Base-by-base conservation (phyloP, 768 basidiomycete species). In the Artomyces pyxidatus region DNA sequence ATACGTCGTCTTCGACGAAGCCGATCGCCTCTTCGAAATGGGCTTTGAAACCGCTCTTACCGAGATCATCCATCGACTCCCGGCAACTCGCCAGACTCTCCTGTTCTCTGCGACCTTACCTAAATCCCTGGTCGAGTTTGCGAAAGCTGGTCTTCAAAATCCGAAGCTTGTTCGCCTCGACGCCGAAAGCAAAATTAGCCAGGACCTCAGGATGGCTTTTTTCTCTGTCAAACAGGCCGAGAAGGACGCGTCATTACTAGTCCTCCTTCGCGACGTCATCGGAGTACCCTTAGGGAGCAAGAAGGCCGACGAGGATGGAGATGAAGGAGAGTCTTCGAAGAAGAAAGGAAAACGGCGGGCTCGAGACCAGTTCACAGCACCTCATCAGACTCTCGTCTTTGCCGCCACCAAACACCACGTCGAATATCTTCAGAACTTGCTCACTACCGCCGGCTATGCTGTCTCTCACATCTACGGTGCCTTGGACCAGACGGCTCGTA, bases 371-470 rank as follows among this genome's bases (percentile, higher is more conserved):
- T 61, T 68, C 35, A 79, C 78, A 6, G 81, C 81, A 2, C 81
- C 89, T 21, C 85, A 93, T 63, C 96, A 99, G 66, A 93, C 93
- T 1, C 80, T 99, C 42, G 77, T 99, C 7, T 99, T 99, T 59
- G 83, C 85, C 3, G 91, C 95, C 6, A 99, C 96, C 17, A 98
- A 99, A 65, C 96, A 99, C 61, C 96, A 99, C 58, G 93, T 99
- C 60, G 96, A 98, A 66, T 99, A 96, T 64, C 75, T 98, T 39
- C 75, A 80, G 2, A 77, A 76, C 37, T 72, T 99, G 4, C 75
- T 99, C 47, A 74, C 73, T 3, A 75, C 85, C 11, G 83, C 85
- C 8, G 90, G 91, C 10, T 99, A 95, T 62, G 71, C 88, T 2
- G 84, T 90, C 16, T 95, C 95, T 11, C 85, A 93, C 55, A 94